Conservation (phyloP, 2,329 filamentous ascomycete genomes). For the Penicillium fuscoglaucum region DNA sequence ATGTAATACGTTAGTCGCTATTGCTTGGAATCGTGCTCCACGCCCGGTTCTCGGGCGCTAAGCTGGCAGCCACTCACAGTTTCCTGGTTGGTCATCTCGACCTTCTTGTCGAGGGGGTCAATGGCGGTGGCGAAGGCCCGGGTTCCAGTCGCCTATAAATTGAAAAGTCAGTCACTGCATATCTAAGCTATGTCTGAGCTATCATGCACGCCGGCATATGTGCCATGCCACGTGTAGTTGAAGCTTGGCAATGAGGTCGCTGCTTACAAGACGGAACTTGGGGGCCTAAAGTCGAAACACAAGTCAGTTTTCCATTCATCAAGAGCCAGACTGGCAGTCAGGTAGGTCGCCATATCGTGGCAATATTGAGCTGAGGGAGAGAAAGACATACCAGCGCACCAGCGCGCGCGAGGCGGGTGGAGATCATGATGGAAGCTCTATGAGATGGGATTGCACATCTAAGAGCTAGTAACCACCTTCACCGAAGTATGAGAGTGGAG, state of each 20-base stretch:
- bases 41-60: slow-evolving; percentile 12
- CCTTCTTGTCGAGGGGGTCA: slow-evolving; percentile 87
- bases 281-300: slow-evolving; percentile 36
- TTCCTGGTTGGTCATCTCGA: slow-evolving; percentile 97
- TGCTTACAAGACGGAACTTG: slow-evolving; percentile 49
- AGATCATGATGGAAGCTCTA: slow-evolving; percentile 50
- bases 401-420: slow-evolving; percentile 48
- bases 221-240: background rate
- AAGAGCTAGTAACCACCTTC: slow-evolving; percentile 41
- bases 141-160: slow-evolving; percentile 61
- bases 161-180: slow-evolving; percentile 29
- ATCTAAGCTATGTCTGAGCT: slow-evolving; percentile 1
- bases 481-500: slow-evolving; percentile 34
- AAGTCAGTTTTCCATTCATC: slow-evolving; percentile 27
- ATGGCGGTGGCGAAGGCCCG: slow-evolving; percentile 79
- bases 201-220: slow-evolving; percentile 3
- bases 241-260: slow-evolving; percentile 4
- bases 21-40: slow-evolving; percentile 2
- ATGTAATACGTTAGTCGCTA: slow-evolving; percentile 29
- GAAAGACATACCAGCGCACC: slow-evolving; percentile 48
- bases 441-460: slow-evolving; percentile 42
- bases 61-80: slow-evolving; percentile 51
- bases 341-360: background rate
- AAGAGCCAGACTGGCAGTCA: background rate
- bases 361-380: slow-evolving; percentile 3